Percentiles rank a stretch among this genome's conserved stretches.
These are phyloP conservation scores for Aethionema arabicum DNA, from an alignment of 345 rosid genomes.

Conservation along the genomic window DNA sequence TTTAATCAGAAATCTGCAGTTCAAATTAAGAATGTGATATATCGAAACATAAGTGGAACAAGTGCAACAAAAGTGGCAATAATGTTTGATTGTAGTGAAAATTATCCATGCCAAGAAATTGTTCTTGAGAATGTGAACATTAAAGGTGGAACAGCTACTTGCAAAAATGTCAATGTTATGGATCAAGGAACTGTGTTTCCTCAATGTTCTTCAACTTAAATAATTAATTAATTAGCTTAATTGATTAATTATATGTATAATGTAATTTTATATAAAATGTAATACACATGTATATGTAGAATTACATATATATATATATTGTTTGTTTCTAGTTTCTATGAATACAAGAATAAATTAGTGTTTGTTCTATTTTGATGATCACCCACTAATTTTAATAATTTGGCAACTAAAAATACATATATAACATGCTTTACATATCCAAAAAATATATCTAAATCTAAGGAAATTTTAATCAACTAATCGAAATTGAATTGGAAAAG, in stretches of 20 bases:
- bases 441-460: no score
- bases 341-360: no score
- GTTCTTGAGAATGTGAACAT: constrained; percentile 50
- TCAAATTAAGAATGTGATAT: constrained; percentile 62
- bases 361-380: no score
- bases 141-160: constrained; percentile 46
- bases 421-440: no score
- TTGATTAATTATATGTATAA: neutral
- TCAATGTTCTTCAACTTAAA: constrained; percentile 35
- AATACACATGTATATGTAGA: neutral
- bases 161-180: constrained; percentile 48
- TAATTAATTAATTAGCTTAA: neutral
- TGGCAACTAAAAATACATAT: no score
- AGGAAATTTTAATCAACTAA: no score
- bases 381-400: no score
- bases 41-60: constrained; percentile 68
- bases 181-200: constrained; percentile 57
- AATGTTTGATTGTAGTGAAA: constrained; percentile 59
- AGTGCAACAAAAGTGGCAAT: constrained; percentile 74
- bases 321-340: no score
- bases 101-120: constrained; percentile 63
- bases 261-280: no score
- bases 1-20: constrained; percentile 60
- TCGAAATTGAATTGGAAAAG: no score
- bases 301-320: no score